These are phyloP conservation scores for Fraxinus angustifolia DNA, from an alignment of 305 asterid species.

Conservation along the genomic window DNA sequence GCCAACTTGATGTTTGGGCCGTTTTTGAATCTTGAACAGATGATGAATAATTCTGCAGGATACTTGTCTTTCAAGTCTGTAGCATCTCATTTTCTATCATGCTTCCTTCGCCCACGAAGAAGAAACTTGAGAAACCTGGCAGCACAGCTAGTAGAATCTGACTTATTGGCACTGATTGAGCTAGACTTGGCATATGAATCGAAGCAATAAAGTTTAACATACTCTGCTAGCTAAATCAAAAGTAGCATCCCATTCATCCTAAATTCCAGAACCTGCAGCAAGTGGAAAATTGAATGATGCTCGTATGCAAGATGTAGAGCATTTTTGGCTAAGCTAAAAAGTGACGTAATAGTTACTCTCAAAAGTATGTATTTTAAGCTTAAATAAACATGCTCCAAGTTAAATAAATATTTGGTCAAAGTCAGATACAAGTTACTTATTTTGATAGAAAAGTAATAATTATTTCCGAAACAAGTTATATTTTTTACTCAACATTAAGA, in stretches of 20 bases:
- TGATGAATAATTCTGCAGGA: slow-evolving; percentile 32
- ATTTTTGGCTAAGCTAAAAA: not conserved
- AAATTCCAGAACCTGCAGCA: slow-evolving; percentile 33
- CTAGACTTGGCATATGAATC: slow-evolving; percentile 25
- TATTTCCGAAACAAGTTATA: not conserved
- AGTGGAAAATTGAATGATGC: not conserved
- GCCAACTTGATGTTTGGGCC: slow-evolving; percentile 47
- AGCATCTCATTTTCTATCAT: slow-evolving; percentile 18
- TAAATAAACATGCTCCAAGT: not conserved
- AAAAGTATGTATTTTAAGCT: not conserved
- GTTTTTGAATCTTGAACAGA: slow-evolving; percentile 20
- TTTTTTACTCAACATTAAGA: not conserved
- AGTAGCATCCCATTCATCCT: slow-evolving; percentile 29
- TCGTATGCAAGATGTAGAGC: not conserved
- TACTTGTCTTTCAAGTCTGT: slow-evolving; percentile 30
- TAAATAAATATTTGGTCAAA: not conserved
- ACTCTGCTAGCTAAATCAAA: slow-evolving; percentile 27
- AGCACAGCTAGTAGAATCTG: slow-evolving; percentile 31
- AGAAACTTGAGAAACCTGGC: slow-evolving; percentile 45
- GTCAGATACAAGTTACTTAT: not conserved
- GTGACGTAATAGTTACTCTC: not conserved
- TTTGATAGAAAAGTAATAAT: not conserved
- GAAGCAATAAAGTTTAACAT: slow-evolving; percentile 36
- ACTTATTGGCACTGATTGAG: slow-evolving; percentile 29
- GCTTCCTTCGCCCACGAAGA: slow-evolving; percentile 41